These are phyloP conservation scores for Auxenochlorella protothecoides DNA, from an alignment of 139 green algal genomes.

Conservation along the genomic window DNA sequence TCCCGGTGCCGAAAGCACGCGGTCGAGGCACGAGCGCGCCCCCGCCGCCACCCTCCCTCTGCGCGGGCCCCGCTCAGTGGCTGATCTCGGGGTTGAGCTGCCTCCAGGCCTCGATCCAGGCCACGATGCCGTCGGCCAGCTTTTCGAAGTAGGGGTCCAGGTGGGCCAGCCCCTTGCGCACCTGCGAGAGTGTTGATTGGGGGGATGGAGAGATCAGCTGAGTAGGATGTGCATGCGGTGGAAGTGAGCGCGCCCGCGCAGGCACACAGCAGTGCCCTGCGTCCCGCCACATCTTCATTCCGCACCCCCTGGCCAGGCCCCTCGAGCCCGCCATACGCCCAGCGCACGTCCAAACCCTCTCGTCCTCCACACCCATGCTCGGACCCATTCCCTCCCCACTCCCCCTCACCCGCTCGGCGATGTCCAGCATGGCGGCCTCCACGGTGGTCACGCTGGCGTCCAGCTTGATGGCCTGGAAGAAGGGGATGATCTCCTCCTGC, in stretches of 20 bases:
- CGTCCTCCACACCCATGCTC: too few species aligned
- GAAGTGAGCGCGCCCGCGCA: too few species aligned
- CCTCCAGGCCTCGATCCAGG: constrained; percentile 78
- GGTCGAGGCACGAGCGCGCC: too few species aligned
- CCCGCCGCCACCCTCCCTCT: neutral
- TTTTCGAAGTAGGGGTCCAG: constrained; percentile 94
- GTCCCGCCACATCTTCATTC: too few species aligned
- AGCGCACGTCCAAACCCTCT: too few species aligned
- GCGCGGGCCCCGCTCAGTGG: neutral
- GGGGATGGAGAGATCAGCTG: too few species aligned
- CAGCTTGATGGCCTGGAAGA: constrained; percentile 76
- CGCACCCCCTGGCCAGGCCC: too few species aligned
- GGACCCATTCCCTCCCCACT: too few species aligned
- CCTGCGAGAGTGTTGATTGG: constrained; percentile 11
- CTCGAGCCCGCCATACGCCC: neutral
- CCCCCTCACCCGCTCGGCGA: constrained; percentile 63
- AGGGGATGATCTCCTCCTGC: constrained; percentile 90
- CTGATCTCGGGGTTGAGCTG: constrained; percentile 46
- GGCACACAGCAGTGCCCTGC: too few species aligned
- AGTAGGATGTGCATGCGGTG: too few species aligned
- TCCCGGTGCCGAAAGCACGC: too few species aligned
- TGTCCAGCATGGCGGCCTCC: constrained; percentile 71
- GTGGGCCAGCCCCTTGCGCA: constrained; percentile 60
- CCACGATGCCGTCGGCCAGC: constrained; percentile 83
- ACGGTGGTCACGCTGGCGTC: constrained; percentile 43